Percentiles rank a stretch among this genome's conserved stretches.
phyloP scores from a whole-genome alignment of 805 yeast species.

The Candida yuanshanica region DNA sequence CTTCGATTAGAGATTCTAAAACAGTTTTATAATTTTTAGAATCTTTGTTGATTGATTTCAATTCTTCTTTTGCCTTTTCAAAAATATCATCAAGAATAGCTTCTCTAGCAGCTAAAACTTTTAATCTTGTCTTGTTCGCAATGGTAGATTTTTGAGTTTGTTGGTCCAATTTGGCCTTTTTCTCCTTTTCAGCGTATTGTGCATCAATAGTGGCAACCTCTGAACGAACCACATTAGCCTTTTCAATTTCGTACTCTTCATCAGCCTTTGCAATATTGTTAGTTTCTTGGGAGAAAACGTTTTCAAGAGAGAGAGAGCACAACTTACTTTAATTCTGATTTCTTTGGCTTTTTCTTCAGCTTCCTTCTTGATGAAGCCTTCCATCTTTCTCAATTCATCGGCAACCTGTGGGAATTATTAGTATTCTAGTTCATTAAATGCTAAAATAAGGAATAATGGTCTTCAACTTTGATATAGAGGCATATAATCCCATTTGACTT shows the following conservation, averaged over 20 bases:
- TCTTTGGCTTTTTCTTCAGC: constrained; percentile 99
- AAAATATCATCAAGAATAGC: constrained; percentile 71
- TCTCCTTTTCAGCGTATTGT: constrained; percentile 71
- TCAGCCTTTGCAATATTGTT: constrained; percentile 51
- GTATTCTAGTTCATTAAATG: not conserved
- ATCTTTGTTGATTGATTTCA: constrained; percentile 53
- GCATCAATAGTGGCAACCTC: constrained; percentile 88
- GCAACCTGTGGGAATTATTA: constrained; percentile 52
- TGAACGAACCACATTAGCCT: constrained; percentile 88
- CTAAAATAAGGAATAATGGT: no score
- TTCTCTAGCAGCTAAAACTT: constrained; percentile 82
- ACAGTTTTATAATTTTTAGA: constrained; percentile 58
- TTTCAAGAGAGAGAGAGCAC: not conserved
- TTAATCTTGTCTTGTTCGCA: constrained; percentile 91
- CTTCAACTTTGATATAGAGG: no score
- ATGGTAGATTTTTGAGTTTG: constrained; percentile 94
- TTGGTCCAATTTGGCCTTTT: constrained; percentile 88
- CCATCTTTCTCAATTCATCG: constrained; percentile 95
- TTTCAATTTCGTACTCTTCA: constrained; percentile 97
- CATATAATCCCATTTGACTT: not conserved
- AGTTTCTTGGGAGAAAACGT: not conserved
- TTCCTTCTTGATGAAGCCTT: constrained; percentile 96
- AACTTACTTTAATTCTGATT: constrained; percentile 65
- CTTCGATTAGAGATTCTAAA: constrained; percentile 74
- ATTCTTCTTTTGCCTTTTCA: constrained; percentile 57